phyloP scores from a whole-genome alignment of 1,284 basidiomycete species.

The Volvariella surrecta region DNA sequence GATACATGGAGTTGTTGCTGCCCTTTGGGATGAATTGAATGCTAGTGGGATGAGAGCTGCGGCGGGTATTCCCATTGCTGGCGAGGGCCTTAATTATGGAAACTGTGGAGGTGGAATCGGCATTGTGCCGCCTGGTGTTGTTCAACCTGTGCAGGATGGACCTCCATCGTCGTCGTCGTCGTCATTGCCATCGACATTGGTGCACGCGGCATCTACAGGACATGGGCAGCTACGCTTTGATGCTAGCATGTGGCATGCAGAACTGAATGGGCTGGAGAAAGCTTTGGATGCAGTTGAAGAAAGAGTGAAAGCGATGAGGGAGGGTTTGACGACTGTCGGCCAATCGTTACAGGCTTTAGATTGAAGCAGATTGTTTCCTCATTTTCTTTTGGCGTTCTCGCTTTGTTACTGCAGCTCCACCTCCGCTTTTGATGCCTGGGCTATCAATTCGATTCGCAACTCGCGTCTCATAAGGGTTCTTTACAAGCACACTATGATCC shows the following conservation, averaged over 20 bases:
- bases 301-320: conserved; percentile 37
- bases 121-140: conserved; percentile 1
- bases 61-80: not conserved
- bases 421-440: no score
- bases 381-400: no score
- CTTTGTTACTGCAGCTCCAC: no score
- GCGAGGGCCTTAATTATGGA: conserved; percentile 1
- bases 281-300: conserved; percentile 52
- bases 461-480: no score
- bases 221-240: conserved; percentile 7
- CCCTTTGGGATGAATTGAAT: conserved; percentile 62
- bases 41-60: conserved; percentile 23
- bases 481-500: no score
- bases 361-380: not conserved
- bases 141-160: not conserved
- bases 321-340: conserved; percentile 17
- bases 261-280: conserved; percentile 40
- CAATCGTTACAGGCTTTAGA: conserved; percentile 11
- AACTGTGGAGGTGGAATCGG: conserved; percentile 8
- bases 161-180: not conserved
- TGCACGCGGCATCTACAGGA: conserved; percentile 1
- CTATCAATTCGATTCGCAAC: no score
- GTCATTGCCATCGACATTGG: conserved; percentile 2
- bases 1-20: conserved; percentile 61
- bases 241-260: conserved; percentile 30